Conservation (phyloP, 2,329 filamentous ascomycete species). For the Keithomyces neogunnii region DNA sequence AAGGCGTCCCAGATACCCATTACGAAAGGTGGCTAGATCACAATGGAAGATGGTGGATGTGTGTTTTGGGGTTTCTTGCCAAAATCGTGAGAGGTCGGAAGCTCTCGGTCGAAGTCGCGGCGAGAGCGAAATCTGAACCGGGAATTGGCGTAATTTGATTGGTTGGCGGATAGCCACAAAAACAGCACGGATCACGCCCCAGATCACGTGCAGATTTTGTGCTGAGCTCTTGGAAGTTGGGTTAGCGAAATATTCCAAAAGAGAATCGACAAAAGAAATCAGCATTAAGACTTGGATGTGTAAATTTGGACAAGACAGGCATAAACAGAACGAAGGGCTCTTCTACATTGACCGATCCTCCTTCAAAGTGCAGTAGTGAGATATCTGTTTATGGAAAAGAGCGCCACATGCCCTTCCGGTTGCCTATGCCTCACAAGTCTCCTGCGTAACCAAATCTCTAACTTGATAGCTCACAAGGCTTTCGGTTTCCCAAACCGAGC, state of each 20-base stretch:
- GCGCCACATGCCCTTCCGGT: too few species aligned
- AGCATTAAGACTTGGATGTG: too few species aligned
- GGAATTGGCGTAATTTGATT: constrained; percentile 43
- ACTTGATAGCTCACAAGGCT: neutral
- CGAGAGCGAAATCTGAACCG: constrained; percentile 34
- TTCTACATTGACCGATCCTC: too few species aligned
- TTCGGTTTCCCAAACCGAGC: constrained; percentile 1
- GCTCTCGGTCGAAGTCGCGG: constrained; percentile 32
- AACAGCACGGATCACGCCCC: constrained; percentile 4
- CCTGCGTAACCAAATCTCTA: too few species aligned
- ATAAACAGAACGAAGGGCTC: too few species aligned
- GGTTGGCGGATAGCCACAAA: constrained; percentile 18
- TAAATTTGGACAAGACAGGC: too few species aligned
- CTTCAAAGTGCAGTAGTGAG: too few species aligned
- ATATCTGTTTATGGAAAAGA: too few species aligned
- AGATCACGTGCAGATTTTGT: constrained; percentile 14
- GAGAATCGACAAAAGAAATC: too few species aligned
- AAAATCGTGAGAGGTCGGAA: constrained; percentile 28
- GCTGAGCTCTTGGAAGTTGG: neutral
- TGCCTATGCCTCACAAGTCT: too few species aligned
- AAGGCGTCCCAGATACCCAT: constrained; percentile 63
- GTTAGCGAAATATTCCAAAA: too few species aligned
- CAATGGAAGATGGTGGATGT: constrained; percentile 31
- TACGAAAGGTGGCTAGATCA: constrained; percentile 31
- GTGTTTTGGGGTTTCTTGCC: constrained; percentile 24